Evolutionary conservation across 2,329 filamentous ascomycete genomes (phyloP).

Genomic region (Diplodia sapinea): DNA sequence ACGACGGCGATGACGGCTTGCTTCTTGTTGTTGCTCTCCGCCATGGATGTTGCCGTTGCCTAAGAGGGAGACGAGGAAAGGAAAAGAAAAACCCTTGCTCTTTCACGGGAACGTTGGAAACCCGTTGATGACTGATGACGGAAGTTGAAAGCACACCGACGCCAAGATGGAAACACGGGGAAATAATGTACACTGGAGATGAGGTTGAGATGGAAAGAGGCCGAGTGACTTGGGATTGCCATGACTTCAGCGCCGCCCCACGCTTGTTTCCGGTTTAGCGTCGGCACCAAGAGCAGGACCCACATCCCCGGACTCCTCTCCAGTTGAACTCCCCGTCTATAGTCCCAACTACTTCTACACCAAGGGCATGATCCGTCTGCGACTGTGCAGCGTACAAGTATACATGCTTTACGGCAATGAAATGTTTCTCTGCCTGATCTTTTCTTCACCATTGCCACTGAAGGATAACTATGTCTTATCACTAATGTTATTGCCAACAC

Average conservation of each 20-base stretch:
- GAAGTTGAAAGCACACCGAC: background rate
- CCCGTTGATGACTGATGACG: background rate
- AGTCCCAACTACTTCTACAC: too few species aligned
- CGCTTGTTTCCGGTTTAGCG: slow-evolving; percentile 10
- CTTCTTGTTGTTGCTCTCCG: background rate
- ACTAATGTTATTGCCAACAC: background rate
- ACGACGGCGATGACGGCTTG: slow-evolving; percentile 72
- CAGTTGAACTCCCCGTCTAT: background rate
- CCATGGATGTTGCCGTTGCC: too few species aligned
- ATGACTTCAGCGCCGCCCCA: slow-evolving; percentile 3
- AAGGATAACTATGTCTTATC: background rate
- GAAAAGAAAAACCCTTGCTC: background rate
- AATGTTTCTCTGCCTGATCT: background rate
- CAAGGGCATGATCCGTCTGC: too few species aligned
- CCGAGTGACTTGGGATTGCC: background rate
- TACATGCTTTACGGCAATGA: background rate
- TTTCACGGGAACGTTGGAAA: background rate
- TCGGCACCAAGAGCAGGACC: background rate
- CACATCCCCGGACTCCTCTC: background rate
- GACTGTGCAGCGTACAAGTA: too few species aligned
- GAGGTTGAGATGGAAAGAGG: background rate
- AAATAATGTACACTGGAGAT: background rate
- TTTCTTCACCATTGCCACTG: background rate
- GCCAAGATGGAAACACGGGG: background rate
- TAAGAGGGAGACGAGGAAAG: background rate